phyloP scores from a whole-genome alignment of 345 rosid genomes.

The Rhodamnia argentea region DNA sequence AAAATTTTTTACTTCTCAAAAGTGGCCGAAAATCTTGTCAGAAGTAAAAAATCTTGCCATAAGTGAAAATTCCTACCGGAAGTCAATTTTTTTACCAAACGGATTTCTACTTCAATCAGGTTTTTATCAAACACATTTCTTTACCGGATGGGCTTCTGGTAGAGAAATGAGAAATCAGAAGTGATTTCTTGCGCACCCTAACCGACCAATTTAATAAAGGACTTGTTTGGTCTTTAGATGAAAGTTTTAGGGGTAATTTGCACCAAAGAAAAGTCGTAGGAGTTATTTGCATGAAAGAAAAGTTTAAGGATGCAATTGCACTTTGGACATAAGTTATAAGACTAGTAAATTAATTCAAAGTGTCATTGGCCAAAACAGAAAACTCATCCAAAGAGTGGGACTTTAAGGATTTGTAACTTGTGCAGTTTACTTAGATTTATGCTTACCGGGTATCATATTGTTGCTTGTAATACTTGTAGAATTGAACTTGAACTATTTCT shows the following conservation, averaged over 20 bases:
- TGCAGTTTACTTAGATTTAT: neutral
- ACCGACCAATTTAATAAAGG: neutral
- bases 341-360: neutral
- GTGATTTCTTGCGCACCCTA: too few species aligned
- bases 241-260: neutral
- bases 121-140: too few species aligned
- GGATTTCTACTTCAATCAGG: too few species aligned
- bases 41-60: too few species aligned
- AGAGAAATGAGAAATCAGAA: too few species aligned
- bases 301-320: neutral
- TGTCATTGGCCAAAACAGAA: neutral
- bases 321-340: neutral
- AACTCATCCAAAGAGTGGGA: neutral
- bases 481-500: neutral
- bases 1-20: too few species aligned
- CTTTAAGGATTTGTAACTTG: neutral
- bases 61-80: too few species aligned
- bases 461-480: neutral
- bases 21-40: too few species aligned
- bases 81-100: too few species aligned
- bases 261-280: neutral
- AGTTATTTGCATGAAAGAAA: neutral
- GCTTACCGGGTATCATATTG: neutral
- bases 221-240: neutral
- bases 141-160: too few species aligned